Conservation (phyloP, 441 rosid species). For the Gossypium davidsonii region DNA sequence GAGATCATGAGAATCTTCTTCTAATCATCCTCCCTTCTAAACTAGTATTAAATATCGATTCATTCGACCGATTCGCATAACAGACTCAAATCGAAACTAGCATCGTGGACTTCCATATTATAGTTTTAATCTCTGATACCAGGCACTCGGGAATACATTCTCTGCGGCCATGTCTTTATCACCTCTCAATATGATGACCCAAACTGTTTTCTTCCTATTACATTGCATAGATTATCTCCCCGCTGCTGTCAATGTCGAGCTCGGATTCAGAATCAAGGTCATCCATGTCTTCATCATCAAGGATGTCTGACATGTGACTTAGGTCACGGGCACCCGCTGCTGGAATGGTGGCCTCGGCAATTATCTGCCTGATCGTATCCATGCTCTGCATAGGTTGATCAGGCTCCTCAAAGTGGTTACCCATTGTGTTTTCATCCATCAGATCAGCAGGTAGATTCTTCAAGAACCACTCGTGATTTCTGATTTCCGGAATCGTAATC, state of each 20-base stretch:
- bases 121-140: background rate
- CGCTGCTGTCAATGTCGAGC: conserved; percentile 57
- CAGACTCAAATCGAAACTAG: conserved; percentile 7
- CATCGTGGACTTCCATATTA: background rate
- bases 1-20: background rate
- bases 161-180: conserved; percentile 8
- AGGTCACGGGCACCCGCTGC: conserved; percentile 33
- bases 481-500: conserved; percentile 52
- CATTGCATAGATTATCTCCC: conserved; percentile 54
- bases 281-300: conserved; percentile 62
- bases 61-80: conserved; percentile 11
- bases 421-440: conserved; percentile 37
- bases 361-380: conserved; percentile 60
- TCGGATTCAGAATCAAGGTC: conserved; percentile 57
- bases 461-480: conserved; percentile 54
- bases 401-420: conserved; percentile 45
- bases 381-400: conserved; percentile 61
- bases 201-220: conserved; percentile 4
- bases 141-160: conserved; percentile 6
- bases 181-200: background rate
- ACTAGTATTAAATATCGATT: conserved; percentile 10
- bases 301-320: conserved; percentile 29
- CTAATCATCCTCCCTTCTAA: background rate
- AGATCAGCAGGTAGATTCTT: conserved; percentile 56
- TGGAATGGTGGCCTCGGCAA: conserved; percentile 58